Evolutionary conservation across 2,329 filamentous ascomycete species (phyloP), one percentile per base, ranked within the genome.

Genomic region (Pyrenophora seminiperda): DNA sequence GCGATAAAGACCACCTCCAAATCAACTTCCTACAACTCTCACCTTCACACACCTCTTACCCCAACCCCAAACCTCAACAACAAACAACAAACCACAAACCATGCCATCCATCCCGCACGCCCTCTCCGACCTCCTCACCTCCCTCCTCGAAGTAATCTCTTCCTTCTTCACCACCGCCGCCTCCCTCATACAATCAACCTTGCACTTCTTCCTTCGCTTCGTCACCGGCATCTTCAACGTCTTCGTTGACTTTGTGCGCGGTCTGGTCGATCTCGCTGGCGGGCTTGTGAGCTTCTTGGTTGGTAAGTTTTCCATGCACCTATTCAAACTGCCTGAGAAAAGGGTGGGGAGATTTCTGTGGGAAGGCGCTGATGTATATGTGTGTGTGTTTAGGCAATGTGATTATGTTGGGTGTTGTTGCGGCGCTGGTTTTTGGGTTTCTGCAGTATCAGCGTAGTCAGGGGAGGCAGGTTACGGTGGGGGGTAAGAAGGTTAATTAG

Each of bases 401-500:
- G 27, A 50, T 70, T 36, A 67, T 73, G 61, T 63, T 73, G 20
- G 67, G 59, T 19, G 62, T 72, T 15, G 58, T 72, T 6, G 68
- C 63, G 17, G 62, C 55, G 6, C 66, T 62, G 1, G 58, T 66
- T 36, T 65, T 73, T 41, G 70, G 62, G n/a, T 73, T 70, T 58
- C 50, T 73, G 37, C 64, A 69, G 53, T 72, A 71, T 52, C 68
- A 72, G 59, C 65, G 67, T 43, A 67, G 56, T 44, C 70, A 72
- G 58, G 70, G 70, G 19, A 65, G 62, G 17, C 61, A 66, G 15
- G 68, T 73, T 32, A 57, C 64, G 38, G 64, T 72, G 22, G 70
- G 69, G 29, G 64, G 71, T 53, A 73, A 72, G 63, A 73, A 73
- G 58, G 41, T 72, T 36, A 73, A 72, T 50, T 73, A 66, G 50